Base-by-base conservation (phyloP, 1,284 basidiomycete species). In the Schizophyllum amplum region DNA sequence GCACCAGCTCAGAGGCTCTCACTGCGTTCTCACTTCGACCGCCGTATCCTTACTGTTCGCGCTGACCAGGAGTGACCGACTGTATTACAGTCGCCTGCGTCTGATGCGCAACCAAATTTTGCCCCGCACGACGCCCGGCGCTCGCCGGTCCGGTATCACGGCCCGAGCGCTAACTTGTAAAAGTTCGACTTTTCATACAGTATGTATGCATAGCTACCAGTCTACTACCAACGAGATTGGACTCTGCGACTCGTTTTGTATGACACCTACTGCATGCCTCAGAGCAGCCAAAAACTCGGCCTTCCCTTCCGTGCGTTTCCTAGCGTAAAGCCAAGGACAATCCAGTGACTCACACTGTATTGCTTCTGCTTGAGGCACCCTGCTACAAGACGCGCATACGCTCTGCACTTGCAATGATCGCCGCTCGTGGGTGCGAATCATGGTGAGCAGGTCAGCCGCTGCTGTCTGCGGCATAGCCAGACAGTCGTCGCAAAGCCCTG, bases 281-380 rank as follows among this genome's bases (percentile, higher is more conserved):
- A 62, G 52, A 47, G 25, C 54, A 5, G n/a, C 46, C 26, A 82
- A 62, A 47, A 74, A 72, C 51, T 82, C 82, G 20, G 77, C 70
- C 62, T 84, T 84, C 57, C 77, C 73, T 62, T 86, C 82, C 1
- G 83, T 79, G 64, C 82, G 85, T 60, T 80, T 82, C 21, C 92
- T 77, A 27, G 85, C 81, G 64, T 85, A 97, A 27, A 92, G 69
- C 80, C 90, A 87, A 0, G 86, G 80, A 66, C 94, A 97, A 66
- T 96, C 93, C 54, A 91, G 73, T 4, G 90, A 92, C 65, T 88
- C 82, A 70, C 94, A 97, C 50, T 78, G 69, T 54, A 87, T 80
- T 0, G 79, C 75, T 57, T 94, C 92, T 4, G 69, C 72, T 1
- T 75, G 68, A 1, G 83, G 76, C 0, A 76, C 77, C 1, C 72